Evolutionary conservation across 2,329 filamentous ascomycete species (phyloP), one percentile per base, ranked within the genome.

Genomic region (Xylaria hypoxylon): DNA sequence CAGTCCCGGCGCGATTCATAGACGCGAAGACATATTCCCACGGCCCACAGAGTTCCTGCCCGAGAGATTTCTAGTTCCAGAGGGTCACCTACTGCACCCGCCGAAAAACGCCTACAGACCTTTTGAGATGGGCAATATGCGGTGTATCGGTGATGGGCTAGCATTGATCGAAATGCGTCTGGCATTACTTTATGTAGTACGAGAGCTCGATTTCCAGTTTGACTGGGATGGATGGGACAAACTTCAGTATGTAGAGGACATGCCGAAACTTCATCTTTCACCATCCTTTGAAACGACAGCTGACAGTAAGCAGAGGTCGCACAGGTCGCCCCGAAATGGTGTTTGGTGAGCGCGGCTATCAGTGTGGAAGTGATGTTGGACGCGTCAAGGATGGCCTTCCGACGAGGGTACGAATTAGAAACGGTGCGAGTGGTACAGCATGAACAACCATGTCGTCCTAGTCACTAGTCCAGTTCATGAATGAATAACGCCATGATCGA

Each of bases 21-120:
- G 42, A 5, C 59, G 56, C 31, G 19, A n/a, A 2, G 69, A 66
- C 2, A 72, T 79, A 70, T 83, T 77, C 76, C 76, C 77, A 0
- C 71, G 78, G 6, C 73, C 76, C 0, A 62, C 70, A 3, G 67
- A 70, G 7, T 83, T 81, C 72, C 62, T 80, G 2, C 80, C 80
- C 0, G 78, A 80, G n/a, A 76, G 80, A 8, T 81, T 79, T 70
- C 68, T 80, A 15, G 70, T 72, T n/a, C 28, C 42, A 10, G 60
- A 65, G 13, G 47, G 19, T 11, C 3, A 72, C 73, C 42, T 66
- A 51, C 47, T 71, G 8, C 59, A 77, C 62, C 65, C 70, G 71
- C 65, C 42, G 6, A 69, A 68, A 26, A 60, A 70, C 47, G 76
- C 77, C 1, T 79, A 68, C 68, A 67, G 77, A 0, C 73, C 76